Base-by-base conservation (phyloP, 257 asterid genomes). In the Agastache rugosa region DNA sequence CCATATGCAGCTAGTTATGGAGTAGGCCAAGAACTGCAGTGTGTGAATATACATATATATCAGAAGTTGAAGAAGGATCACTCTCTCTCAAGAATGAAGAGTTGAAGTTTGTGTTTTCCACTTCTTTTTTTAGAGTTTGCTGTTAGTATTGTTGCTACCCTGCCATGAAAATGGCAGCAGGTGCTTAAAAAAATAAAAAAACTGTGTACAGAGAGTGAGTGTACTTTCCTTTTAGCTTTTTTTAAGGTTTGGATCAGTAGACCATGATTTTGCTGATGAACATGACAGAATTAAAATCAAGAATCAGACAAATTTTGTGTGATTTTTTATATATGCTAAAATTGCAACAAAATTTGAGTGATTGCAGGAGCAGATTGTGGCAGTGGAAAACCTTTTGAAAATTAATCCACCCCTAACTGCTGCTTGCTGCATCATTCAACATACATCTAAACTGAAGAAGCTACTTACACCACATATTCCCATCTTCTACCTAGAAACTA, bases 1-100 rank as follows among this genome's bases (percentile, higher is more conserved):
- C 41, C 96, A 91, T 71, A 88, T 87, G 96, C 91, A 93, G 75
- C 93, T 93, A 12, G 85, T 91, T 12, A 89, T 91, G 97, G 98
- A 93, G 84, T 91, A 80, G 76, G 17, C 20, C 68, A 19, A 9
- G 27, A 53, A 8, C 15, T 53, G 11, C 25, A 5, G 11, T 19
- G 19, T 53, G 16, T 44, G 8, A 11, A 25, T 35, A 47, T 63
- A 11, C 64, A 47, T 48, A 67, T 29, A 59, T 63, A 63, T 55
- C 25, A 61, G 42, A 27, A 31, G 10, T 25, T 27, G 55, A 41
- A 45, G 72, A 72, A 47, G 69, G 78, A 72, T 72, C 50, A 48
- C 48, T 4, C 20, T 63, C 19, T 63, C 7, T 39, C 25, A 61
- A 14, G 61, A 61, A 61, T 45, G 35, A 44, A 27, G 35, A 56